Base-by-base conservation (phyloP, 768 basidiomycete species). In the Auriscalpium orientale region DNA sequence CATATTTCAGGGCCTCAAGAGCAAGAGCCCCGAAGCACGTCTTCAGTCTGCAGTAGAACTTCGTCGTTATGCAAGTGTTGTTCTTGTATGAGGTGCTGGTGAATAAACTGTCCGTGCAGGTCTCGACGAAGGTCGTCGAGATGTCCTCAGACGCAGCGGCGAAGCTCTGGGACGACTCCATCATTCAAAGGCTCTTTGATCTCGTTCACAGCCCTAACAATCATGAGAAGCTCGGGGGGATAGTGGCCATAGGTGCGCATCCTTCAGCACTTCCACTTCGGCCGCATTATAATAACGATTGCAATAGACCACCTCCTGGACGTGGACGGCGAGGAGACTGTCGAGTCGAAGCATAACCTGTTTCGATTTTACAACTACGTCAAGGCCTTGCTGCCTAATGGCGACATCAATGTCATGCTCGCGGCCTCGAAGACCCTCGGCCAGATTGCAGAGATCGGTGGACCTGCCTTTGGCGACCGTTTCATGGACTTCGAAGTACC, bases 321-420 rank as follows among this genome's bases (percentile, higher is more conserved):
- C 50, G 79, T 83, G 48, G 87, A 89, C 43, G 81, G 81, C 36
- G 90, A 91, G 70, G 89, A 90, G 68, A 84, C 83, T 9, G 82
- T 90, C 50, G 88, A 91, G 68, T 85, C 87, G 45, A 89, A 85
- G 65, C 76, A 84, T 43, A 85, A 88, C 61, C 81, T 90, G 40
- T 93, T 89, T 70, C 83, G 90, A 51, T 86, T 95, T 68, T 91
- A 87, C 74, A 91, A 91, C 71, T 95, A 97, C 72, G 87, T 97
- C 70, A 91, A 93, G 67, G 84, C 89, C 44, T 80, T 95, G n/a
- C 79, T 97, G 18, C 92, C 92, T 4, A 91, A 91, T 66, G 80
- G 85, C 52, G 95, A 98, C 68, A 82, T 92, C 65, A 88, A 89
- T 68, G 84, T 99, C 66, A 98, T 98, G 94, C 79, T 94, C 37